Conservation (phyloP, 768 basidiomycete genomes). For the Podaxis sp. region DNA sequence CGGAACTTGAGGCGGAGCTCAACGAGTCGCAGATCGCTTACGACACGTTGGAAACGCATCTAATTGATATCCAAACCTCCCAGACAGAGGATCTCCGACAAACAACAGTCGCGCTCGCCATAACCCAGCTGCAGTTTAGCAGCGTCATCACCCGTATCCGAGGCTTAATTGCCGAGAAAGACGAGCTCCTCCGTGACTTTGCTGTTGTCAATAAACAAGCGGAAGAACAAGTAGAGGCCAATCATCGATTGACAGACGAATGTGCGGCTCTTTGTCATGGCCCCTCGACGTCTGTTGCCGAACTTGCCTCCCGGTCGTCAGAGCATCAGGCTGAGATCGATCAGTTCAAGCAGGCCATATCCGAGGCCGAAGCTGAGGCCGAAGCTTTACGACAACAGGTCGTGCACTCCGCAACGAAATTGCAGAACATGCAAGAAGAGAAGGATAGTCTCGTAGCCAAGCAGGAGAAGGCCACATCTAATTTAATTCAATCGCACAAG, state of each 20-base stretch:
- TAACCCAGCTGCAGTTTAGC: slow-evolving; percentile 11
- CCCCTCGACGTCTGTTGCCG: slow-evolving; percentile 14
- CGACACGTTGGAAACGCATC: slow-evolving; percentile 2
- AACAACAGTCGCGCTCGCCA: not conserved
- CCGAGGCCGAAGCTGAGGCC: not conserved
- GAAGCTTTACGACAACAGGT: not conserved
- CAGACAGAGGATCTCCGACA: not conserved
- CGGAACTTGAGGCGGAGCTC: not conserved
- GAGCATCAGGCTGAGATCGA: slow-evolving; percentile 19
- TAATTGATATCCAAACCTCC: not conserved
- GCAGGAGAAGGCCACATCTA: not conserved
- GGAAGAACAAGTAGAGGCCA: not conserved
- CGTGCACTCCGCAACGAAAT: slow-evolving; percentile 5
- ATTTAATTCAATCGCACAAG: not conserved
- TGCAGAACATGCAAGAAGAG: slow-evolving; percentile 11
- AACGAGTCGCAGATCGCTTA: not conserved
- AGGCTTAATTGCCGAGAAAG: slow-evolving; percentile 2
- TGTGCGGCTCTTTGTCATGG: slow-evolving; percentile 14
- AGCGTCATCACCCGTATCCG: not conserved
- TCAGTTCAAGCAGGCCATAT: slow-evolving; percentile 18
- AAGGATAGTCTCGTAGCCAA: not conserved
- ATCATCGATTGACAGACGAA: not conserved
- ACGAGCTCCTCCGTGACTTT: slow-evolving; percentile 1
- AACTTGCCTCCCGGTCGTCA: slow-evolving; percentile 17
- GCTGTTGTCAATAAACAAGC: not conserved